Evolutionary conservation across 2,329 filamentous ascomycete species (phyloP).

Genomic region (Chalaropsis thielavioides): DNA sequence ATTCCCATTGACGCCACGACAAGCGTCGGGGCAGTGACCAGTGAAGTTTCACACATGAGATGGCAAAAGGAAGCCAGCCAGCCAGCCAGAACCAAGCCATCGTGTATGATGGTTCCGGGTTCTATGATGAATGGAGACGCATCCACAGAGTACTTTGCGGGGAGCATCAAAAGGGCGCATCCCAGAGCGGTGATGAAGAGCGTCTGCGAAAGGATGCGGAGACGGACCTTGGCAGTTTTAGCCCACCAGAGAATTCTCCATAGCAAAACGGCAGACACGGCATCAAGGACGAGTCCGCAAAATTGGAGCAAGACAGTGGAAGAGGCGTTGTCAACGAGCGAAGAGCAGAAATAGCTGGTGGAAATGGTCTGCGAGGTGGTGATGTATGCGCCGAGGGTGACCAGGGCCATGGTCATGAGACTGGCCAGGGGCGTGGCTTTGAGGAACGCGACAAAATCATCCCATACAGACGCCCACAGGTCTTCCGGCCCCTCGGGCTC

Average conservation of each 20-base stretch:
- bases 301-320: constrained; percentile 30
- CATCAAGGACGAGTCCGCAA: constrained; percentile 33
- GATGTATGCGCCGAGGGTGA: constrained; percentile 32
- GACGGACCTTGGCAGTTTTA: constrained; percentile 32
- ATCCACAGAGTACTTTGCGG: constrained; percentile 7
- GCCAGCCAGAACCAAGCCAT: constrained; percentile 32
- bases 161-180: constrained; percentile 6
- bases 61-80: constrained; percentile 32
- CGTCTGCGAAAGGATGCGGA: constrained; percentile 33
- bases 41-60: constrained; percentile 33
- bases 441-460: constrained; percentile 36
- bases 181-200: constrained; percentile 23
- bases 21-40: constrained; percentile 11
- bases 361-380: constrained; percentile 22
- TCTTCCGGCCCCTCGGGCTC: constrained; percentile 29
- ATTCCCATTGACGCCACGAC: constrained; percentile 10
- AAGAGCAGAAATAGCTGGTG: constrained; percentile 40
- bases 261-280: constrained; percentile 31
- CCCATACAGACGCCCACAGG: constrained; percentile 33
- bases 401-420: constrained; percentile 22
- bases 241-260: constrained; percentile 41
- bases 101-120: constrained; percentile 25
- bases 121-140: constrained; percentile 8
- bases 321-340: constrained; percentile 27
- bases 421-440: constrained; percentile 21